Evolutionary conservation across 2,329 filamentous ascomycete species (phyloP), one percentile per base, ranked within the genome.

Genomic region (Ophiostoma piceae): DNA sequence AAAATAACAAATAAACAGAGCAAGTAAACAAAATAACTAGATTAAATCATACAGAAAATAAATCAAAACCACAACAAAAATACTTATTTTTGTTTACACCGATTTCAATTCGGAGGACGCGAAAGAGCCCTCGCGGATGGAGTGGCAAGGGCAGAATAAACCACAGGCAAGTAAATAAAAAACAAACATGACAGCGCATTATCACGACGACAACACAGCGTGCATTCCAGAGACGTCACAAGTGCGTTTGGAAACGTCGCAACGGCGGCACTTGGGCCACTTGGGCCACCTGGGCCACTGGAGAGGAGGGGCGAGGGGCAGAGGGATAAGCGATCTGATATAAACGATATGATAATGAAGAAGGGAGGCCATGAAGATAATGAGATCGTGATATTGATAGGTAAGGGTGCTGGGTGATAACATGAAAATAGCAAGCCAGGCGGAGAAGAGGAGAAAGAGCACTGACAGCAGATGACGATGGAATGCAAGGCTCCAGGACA

Each of bases 161-260:
- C 9, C n/a, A 66, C 12, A 39, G 19, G 37, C 35, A 66, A 66
- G 29, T 37, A 65, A 39, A 47, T 47, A n/a, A 47, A 66, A 41
- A 66, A 66, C 37, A 66, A 66, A 66, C 32, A 66, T 6, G 9
- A 39, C 29, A 65, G 35, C 16, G n/a, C 22, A 57, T 26, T 26
- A 41, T 66, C 64, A 66, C 64, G 35, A 66, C 32, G 32, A 66
- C 35, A 65, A 65, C 62, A 65, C 51, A 57, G 64, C 64, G 16
- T 39, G 19, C 64, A 66, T 66, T 41, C 64, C 64, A 66, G 37
- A 11, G 64, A 35, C 32, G 64, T 65, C 64, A 26, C 35, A 26
- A 66, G 64, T 66, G 64, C 32, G 62, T 65, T 39, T 65, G 64
- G n/a, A 43, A 43, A 41, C 64, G 37, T 39, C 64, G 35, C 19